Evolutionary conservation across 768 basidiomycete genomes (phyloP).

Genomic region (Suillus luteus): DNA sequence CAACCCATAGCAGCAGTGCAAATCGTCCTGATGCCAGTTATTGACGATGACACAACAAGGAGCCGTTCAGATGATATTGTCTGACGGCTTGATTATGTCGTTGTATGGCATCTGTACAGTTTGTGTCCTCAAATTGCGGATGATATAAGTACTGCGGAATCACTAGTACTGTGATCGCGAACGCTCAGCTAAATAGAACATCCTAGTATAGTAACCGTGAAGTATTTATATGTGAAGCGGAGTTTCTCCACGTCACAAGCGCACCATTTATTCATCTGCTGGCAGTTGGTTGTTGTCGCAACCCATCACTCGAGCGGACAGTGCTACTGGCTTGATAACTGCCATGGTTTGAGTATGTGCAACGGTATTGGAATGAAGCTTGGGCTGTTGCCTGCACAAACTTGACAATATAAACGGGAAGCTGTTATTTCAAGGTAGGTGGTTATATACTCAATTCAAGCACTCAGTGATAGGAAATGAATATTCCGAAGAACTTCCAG

Average conservation of each 20-base stretch:
- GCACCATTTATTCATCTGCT: not conserved
- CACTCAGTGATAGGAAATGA: not conserved
- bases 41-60: not conserved
- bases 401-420: not conserved
- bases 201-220: not conserved
- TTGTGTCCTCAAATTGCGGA: constrained; percentile 80
- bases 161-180: not conserved
- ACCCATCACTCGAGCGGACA: not conserved
- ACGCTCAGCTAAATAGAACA: not conserved
- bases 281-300: not conserved
- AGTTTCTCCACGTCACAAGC: not conserved
- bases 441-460: not conserved
- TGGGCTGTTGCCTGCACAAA: not conserved
- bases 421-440: not conserved
- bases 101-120: constrained; percentile 68
- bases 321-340: not conserved
- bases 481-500: not conserved
- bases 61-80: not conserved
- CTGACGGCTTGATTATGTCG: not conserved
- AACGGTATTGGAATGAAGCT: not conserved
- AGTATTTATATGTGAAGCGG: not conserved
- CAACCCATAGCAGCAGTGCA: too few relatives aligned
- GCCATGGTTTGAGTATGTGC: not conserved
- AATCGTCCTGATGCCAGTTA: too few relatives aligned
- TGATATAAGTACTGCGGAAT: constrained; percentile 26